Base-by-base conservation (phyloP, 148 eudicot genomes). In the Heliamphora exappendiculata region DNA sequence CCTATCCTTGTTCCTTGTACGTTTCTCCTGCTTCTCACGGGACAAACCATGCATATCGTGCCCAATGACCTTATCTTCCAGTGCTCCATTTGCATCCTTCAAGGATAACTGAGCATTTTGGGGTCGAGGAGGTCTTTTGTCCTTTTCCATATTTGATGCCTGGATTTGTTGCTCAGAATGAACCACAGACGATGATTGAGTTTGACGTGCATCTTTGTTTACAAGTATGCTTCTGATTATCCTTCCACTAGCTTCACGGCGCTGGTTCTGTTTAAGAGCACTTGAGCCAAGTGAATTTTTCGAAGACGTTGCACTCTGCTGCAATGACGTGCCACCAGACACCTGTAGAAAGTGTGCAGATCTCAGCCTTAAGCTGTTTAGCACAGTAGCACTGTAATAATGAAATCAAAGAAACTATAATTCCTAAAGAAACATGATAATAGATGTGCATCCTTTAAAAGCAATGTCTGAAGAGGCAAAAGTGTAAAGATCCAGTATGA, bases 1-100 rank as follows among this genome's bases (percentile, higher is more conserved):
- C 83, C 97, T 90, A 77, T 94, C 98, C 85, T 81, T 91, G 67
- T 91, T 91, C 81, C 96, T 87, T 42, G 88, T 81, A 42, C 96
- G 91, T 72, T 85, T 89, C 76, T 95, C 91, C 81, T 83, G 97
- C 84, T 85, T 94, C 63, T 91, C 98, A 63, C 83, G 26, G 67
- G 78, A 78, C 34, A 78, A 76, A 79, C 84, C 87, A 82, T 78
- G 86, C 41, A 72, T 53, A 57, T 88, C 89, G 81, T 78, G 84
- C 36, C 75, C 82, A 9, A 67, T 29, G 75, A 78, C 75, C 80
- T 88, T 89, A 45, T 88, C 94, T 75, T 88, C 98, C 33, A 37
- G 66, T 65, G 83, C 78, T 72, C 87, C 88, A 82, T 82, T 87
- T 33, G 87, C 31, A 82, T 77, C 86, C 76, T 81, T 87, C 28